phyloP scores from a whole-genome alignment of 352 stramenopile species.

The Phytophthora citrophthora region DNA sequence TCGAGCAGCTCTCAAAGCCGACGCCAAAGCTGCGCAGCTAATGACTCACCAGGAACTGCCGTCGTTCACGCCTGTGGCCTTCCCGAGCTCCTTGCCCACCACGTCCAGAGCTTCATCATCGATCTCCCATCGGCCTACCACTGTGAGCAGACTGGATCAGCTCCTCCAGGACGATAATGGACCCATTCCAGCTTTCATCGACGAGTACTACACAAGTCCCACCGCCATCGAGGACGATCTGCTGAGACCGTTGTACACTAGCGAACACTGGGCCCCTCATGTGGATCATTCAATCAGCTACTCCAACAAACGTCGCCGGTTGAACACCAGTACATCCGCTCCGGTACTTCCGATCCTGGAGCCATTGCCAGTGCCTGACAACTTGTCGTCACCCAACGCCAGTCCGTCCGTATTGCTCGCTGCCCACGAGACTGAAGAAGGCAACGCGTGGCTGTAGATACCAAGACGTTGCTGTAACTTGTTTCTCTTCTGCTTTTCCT shows the following conservation, averaged over 20 bases:
- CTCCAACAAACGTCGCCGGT: slow-evolving; percentile 31
- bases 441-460: slow-evolving; percentile 35
- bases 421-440: slow-evolving; percentile 24
- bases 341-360: slow-evolving; percentile 14
- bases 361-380: slow-evolving; percentile 20
- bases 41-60: slow-evolving; percentile 6
- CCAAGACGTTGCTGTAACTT: slow-evolving; percentile 16
- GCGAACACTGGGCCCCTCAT: slow-evolving; percentile 29
- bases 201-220: slow-evolving; percentile 61
- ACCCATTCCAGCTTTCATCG: slow-evolving; percentile 43
- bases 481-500: slow-evolving; percentile 11
- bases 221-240: slow-evolving; percentile 61
- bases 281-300: slow-evolving; percentile 22
- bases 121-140: slow-evolving; percentile 12
- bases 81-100: slow-evolving; percentile 25
- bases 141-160: slow-evolving; percentile 51
- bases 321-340: slow-evolving; percentile 10
- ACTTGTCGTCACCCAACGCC: slow-evolving; percentile 20
- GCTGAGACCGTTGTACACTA: slow-evolving; percentile 35
- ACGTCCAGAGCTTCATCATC: slow-evolving; percentile 1
- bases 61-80: slow-evolving; percentile 38
- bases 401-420: slow-evolving; percentile 23
- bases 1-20: slow-evolving; percentile 57
- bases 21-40: slow-evolving; percentile 13
- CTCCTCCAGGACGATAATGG: slow-evolving; percentile 66